These are phyloP conservation scores for Coemansia sp. DNA, from an alignment of 192 early-diverging fungal species.

Conservation along the genomic window DNA sequence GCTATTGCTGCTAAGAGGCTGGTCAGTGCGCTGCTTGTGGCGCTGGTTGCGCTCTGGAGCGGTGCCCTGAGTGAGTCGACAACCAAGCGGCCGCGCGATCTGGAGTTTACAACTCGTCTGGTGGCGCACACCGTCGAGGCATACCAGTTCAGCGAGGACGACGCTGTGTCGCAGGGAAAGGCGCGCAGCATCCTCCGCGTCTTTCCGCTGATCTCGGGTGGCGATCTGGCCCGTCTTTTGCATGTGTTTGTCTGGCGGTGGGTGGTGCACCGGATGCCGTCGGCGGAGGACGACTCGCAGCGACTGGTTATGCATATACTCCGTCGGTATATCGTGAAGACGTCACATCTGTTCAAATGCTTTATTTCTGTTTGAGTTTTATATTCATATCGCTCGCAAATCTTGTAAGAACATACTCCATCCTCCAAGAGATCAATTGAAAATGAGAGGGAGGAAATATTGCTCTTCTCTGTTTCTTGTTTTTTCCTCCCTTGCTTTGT, in stretches of 20 bases:
- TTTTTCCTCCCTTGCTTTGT: no score
- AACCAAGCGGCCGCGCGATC: conserved; percentile 19
- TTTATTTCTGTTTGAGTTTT: neutral
- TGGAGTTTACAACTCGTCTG: conserved; percentile 31
- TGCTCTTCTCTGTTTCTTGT: no score
- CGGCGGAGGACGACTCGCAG: conserved; percentile 37
- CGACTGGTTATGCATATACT: conserved; percentile 28
- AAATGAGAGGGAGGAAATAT: no score
- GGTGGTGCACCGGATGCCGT: conserved; percentile 38
- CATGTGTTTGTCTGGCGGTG: conserved; percentile 49
- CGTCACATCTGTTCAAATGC: conserved; percentile 33
- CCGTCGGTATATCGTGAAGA: conserved; percentile 30
- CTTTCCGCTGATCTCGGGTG: conserved; percentile 26
- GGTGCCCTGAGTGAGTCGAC: conserved; percentile 41
- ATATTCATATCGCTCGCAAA: neutral
- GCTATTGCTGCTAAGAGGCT: conserved; percentile 12
- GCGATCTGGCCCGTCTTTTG: conserved; percentile 36
- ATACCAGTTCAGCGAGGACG: conserved; percentile 9
- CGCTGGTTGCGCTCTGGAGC: conserved; percentile 41
- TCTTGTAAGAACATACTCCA: neutral
- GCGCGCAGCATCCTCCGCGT: conserved; percentile 11
- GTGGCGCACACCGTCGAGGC: conserved; percentile 21
- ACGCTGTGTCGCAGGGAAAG: neutral
- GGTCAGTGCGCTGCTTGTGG: conserved; percentile 37
- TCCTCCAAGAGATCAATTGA: no score